A percentile compares a stretch with the other conserved stretches of the same genome.
These are phyloP conservation scores for Phytophthora rubi DNA, from an alignment of 352 stramenopile species.

Conservation along the genomic window DNA sequence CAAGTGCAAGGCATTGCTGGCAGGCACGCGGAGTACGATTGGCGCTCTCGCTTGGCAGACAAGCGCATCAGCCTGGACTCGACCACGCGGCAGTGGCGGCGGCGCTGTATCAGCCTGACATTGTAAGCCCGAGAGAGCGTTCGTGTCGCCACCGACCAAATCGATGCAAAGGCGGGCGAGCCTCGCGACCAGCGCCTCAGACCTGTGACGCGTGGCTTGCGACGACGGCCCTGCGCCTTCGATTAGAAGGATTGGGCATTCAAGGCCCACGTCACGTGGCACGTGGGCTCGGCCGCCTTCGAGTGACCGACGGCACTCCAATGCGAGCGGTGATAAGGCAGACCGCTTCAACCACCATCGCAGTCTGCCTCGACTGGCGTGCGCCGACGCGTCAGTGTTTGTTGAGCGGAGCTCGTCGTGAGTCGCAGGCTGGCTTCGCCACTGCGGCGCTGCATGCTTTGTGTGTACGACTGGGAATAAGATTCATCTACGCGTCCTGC, in stretches of 20 bases:
- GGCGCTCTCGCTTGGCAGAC: neutral
- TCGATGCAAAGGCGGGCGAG: neutral
- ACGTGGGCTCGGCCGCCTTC: neutral
- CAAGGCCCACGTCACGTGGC: too few relatives aligned
- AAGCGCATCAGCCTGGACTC: neutral
- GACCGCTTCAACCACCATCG: neutral
- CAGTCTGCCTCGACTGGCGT: neutral
- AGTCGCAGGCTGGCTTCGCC: neutral
- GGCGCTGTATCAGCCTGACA: neutral
- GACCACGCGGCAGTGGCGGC: too few relatives aligned
- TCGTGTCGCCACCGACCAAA: neutral
- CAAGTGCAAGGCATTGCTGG: neutral
- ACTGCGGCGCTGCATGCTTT: neutral
- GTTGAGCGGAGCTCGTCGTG: neutral
- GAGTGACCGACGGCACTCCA: neutral
- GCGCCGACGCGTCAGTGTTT: neutral
- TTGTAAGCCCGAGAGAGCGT: neutral
- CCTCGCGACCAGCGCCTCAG: neutral
- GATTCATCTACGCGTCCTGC: neutral
- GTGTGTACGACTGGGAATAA: neutral
- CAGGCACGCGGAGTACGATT: neutral
- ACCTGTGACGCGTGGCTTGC: neutral
- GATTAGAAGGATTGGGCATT: neutral
- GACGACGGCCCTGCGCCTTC: neutral
- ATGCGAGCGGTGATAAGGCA: neutral